phyloP scores from a whole-genome alignment of 2,329 filamentous ascomycete species.

The Dactylonectria macrodidyma region DNA sequence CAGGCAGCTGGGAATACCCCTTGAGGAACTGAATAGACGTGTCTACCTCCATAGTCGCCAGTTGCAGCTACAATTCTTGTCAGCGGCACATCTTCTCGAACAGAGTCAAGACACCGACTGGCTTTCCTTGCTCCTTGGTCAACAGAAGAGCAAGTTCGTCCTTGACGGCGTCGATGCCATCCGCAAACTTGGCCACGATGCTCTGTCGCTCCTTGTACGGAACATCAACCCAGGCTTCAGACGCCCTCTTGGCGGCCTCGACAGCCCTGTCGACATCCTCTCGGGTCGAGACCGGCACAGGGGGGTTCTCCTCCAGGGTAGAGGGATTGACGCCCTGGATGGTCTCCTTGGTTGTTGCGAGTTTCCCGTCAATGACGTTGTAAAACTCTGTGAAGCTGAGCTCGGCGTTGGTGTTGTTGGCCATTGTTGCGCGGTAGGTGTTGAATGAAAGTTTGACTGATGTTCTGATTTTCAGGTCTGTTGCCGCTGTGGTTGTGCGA shows the following conservation, averaged over 20 bases:
- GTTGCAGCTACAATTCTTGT: no score
- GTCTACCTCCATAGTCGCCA: no score
- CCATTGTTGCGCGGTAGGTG: background rate
- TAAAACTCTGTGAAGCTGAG: constrained; percentile 54
- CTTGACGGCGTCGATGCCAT: constrained; percentile 25
- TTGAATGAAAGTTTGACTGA: no score
- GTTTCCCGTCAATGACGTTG: constrained; percentile 57
- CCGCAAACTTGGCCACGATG: constrained; percentile 31
- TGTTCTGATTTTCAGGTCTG: no score
- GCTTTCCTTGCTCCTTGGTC: constrained; percentile 25
- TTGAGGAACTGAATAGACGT: constrained; percentile 1
- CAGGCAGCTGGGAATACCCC: constrained; percentile 5
- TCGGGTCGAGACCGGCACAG: constrained; percentile 64
- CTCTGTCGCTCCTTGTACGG: constrained; percentile 51
- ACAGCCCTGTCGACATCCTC: constrained; percentile 68
- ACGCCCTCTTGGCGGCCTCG: constrained; percentile 61
- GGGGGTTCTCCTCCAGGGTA: constrained; percentile 62
- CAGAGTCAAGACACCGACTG: background rate
- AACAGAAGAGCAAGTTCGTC: constrained; percentile 33
- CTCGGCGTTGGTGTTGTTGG: background rate
- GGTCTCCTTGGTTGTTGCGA: constrained; percentile 63
- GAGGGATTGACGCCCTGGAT: constrained; percentile 67
- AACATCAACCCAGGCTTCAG: constrained; percentile 61
- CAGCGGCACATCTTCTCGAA: no score
- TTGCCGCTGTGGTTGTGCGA: no score